Evolutionary conservation across 139 green algal species (phyloP).

Genomic region (Closterium sp.): DNA sequence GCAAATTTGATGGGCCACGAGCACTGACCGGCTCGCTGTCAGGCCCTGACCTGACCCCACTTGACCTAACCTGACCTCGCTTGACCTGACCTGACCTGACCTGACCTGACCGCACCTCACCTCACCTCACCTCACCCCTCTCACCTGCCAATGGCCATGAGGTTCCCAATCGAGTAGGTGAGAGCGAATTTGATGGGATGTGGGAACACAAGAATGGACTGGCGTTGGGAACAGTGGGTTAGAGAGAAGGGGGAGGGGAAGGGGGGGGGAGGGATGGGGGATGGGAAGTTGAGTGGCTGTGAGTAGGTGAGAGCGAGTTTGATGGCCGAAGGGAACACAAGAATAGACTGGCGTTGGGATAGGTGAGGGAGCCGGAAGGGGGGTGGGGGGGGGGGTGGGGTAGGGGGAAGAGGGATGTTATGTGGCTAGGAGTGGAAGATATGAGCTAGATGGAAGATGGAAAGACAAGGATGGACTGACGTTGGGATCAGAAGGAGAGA

Average conservation of each 20-base stretch:
- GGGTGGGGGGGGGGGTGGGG: too few relatives aligned
- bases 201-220: too few relatives aligned
- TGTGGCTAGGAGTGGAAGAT: background rate
- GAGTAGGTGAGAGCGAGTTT: constrained; percentile 31
- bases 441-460: background rate
- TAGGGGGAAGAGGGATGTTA: background rate
- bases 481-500: too few relatives aligned
- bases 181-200: constrained; percentile 43
- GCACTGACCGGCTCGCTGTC: too few relatives aligned
- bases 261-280: background rate
- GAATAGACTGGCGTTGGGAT: constrained; percentile 12
- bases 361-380: background rate
- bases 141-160: constrained; percentile 37
- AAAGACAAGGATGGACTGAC: background rate
- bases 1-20: constrained; percentile 30
- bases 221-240: too few relatives aligned
- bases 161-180: constrained; percentile 34
- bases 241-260: too few relatives aligned
- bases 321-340: constrained; percentile 24
- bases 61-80: too few relatives aligned
- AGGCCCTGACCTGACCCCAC: too few relatives aligned
- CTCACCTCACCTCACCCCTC: too few relatives aligned
- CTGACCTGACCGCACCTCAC: too few relatives aligned
- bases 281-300: background rate
- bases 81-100: too few relatives aligned